Conservation (phyloP, 108 stramenopile species). For the Aurantiochytrium sp. region DNA sequence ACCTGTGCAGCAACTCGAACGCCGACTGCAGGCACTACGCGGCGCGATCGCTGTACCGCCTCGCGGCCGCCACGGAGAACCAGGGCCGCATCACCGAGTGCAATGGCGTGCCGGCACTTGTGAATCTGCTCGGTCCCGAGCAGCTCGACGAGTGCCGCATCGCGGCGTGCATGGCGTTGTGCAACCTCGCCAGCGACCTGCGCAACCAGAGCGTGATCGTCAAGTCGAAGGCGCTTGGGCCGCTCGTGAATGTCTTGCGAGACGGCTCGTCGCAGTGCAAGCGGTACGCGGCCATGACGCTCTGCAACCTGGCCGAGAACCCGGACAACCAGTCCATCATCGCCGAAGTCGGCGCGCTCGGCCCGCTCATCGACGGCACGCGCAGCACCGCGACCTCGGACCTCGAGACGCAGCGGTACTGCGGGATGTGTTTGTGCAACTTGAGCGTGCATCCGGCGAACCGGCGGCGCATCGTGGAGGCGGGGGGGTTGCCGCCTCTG, state of each 20-base stretch:
- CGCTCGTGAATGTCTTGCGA: slow-evolving; percentile 52
- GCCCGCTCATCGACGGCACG: neutral
- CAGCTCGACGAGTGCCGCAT: slow-evolving; percentile 17
- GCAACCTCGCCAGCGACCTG: slow-evolving; percentile 61
- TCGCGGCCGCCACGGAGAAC: slow-evolving; percentile 54
- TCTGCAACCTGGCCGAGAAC: slow-evolving; percentile 67
- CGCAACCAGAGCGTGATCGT: slow-evolving; percentile 57
- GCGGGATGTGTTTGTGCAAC: slow-evolving; percentile 69
- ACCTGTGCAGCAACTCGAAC: slow-evolving; percentile 35
- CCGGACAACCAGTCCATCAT: slow-evolving; percentile 67
- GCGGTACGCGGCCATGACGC: slow-evolving; percentile 65
- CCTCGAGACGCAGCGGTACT: slow-evolving; percentile 52
- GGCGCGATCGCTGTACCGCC: slow-evolving; percentile 48
- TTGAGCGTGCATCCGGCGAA: slow-evolving; percentile 60
- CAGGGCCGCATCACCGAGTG: slow-evolving; percentile 46
- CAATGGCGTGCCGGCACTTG: slow-evolving; percentile 39
- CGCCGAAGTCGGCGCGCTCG: neutral
- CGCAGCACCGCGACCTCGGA: slow-evolving; percentile 47
- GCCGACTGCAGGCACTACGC: slow-evolving; percentile 38
- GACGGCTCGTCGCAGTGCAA: slow-evolving; percentile 47
- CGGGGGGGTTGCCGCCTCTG: slow-evolving; percentile 50
- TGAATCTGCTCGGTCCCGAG: neutral
- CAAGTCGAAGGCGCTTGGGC: slow-evolving; percentile 48
- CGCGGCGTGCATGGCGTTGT: slow-evolving; percentile 61
- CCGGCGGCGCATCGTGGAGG: slow-evolving; percentile 49